Base-by-base conservation (phyloP, 108 stramenopile genomes). In the Phaeodactylum tricornutum region DNA sequence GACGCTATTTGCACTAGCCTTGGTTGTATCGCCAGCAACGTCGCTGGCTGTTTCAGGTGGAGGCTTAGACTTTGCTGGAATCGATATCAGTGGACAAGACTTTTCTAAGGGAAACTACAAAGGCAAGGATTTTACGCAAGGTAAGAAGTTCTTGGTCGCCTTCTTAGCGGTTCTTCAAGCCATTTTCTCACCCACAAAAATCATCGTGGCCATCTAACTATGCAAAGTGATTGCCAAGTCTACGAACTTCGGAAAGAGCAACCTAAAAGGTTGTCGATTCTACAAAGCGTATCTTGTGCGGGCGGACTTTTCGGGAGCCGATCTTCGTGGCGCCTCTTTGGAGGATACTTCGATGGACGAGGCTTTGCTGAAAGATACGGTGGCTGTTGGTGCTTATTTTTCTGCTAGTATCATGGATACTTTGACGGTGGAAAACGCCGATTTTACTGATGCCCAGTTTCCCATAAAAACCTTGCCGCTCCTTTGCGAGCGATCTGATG, bases 41-140 rank as follows among this genome's bases (percentile, higher is more conserved):
- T 15, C 39, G 19, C 5, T 29, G 41, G 73, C 73, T n/a, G 73
- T 75, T 12, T 56, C 53, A 41, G 73, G 73, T 24, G 73, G 73
- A 21, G 73, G 73, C 3, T 36, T 84, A 35, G 88, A 90, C 45
- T 90, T 70, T 67, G 88, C 88, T 8, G 64, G 65, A 14, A 29
- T 81, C 1, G 84, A 90, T 51, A 78, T 90, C 54, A 57, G 79
- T 2, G 77, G 71, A n/a, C 76, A 79, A 44, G 77, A 90, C 47
- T 90, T 72, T 52, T 67, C 74, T 3, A 75, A 79, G 45, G 46
- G 41, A 2, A 69, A 77, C 62, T 90, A 81, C 73, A 84, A 84
- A 66, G 76, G 79, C 2, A 90, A 90, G 48, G 88, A 90, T 41
- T 90, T 90, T 53, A 85, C 83, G 9, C 87, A 89, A 65, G 79